These are phyloP conservation scores for Hyphopichia khmerensis DNA, from an alignment of 1,139 yeast species.

Conservation along the genomic window DNA sequence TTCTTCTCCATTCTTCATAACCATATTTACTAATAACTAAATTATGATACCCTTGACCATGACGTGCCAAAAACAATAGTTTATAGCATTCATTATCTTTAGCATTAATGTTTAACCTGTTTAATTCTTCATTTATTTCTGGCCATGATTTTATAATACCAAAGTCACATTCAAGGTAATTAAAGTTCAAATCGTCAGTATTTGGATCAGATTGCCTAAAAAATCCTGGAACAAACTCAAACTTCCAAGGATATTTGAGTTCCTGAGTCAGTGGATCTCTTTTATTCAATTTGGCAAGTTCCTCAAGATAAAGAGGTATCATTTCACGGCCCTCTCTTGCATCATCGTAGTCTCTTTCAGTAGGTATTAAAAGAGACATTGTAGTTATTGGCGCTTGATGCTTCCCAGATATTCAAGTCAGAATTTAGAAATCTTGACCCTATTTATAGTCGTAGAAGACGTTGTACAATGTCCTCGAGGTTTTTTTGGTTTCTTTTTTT, in stretches of 20 bases:
- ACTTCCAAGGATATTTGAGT: conserved; percentile 33
- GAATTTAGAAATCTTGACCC: too few relatives aligned
- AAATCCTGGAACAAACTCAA: conserved; percentile 46
- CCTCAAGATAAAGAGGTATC: conserved; percentile 22
- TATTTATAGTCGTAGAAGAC: too few relatives aligned
- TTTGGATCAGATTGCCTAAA: conserved; percentile 48
- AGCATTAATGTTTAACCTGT: conserved; percentile 32
- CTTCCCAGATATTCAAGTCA: too few relatives aligned
- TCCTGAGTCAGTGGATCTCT: conserved; percentile 8
- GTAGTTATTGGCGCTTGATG: too few relatives aligned
- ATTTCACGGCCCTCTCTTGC: conserved; percentile 37
- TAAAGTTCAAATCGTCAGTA: conserved; percentile 50
- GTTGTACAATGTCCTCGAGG: too few relatives aligned
- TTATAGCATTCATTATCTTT: conserved; percentile 45
- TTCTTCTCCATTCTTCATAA: conserved; percentile 52
- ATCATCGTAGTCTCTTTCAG: conserved; percentile 29
- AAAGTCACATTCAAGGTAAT: conserved; percentile 47
- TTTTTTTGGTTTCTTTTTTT: too few relatives aligned
- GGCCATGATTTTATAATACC: conserved; percentile 53
- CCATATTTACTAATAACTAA: conserved; percentile 60
- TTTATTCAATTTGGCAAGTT: conserved; percentile 12
- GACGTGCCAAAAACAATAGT: conserved; percentile 63
- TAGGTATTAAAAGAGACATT: conserved; percentile 35
- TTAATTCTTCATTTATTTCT: conserved; percentile 31
- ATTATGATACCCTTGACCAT: conserved; percentile 80